Percentiles rank a stretch among this genome's conserved stretches.
phyloP scores from a whole-genome alignment of 306 rosid genomes.

The Bauhinia variegata region DNA sequence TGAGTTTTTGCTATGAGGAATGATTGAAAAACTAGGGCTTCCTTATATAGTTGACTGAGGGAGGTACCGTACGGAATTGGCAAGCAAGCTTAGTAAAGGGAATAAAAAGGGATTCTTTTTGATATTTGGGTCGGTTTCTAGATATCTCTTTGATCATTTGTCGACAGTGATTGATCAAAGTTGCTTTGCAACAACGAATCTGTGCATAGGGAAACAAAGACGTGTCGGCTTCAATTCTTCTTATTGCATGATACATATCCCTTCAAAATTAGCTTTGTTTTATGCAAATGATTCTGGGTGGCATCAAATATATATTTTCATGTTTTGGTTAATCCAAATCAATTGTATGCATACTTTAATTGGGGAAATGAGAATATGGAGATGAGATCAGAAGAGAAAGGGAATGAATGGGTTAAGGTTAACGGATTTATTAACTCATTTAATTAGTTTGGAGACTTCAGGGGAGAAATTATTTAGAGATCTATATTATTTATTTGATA shows the following conservation, averaged over 20 bases:
- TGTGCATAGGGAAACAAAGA: conserved; percentile 48
- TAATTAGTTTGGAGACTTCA: neutral
- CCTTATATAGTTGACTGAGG: conserved; percentile 59
- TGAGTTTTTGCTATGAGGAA: conserved; percentile 45
- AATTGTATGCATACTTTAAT: neutral
- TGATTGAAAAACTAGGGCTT: conserved; percentile 16
- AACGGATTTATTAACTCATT: neutral
- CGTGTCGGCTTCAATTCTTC: conserved; percentile 51
- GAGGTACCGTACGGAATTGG: conserved; percentile 34
- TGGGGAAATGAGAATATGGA: neutral
- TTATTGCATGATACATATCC: neutral
- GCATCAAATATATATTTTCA: conserved; percentile 27
- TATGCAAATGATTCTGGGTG: conserved; percentile 4
- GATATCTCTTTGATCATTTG: conserved; percentile 49
- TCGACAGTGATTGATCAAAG: conserved; percentile 50
- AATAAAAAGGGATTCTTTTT: conserved; percentile 43
- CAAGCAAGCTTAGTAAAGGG: neutral
- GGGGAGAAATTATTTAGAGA: neutral
- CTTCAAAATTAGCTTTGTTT: conserved; percentile 5
- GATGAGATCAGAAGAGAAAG: neutral
- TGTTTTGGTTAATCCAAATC: conserved; percentile 33
- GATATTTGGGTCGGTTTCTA: conserved; percentile 50
- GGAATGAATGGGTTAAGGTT: conserved; percentile 1
- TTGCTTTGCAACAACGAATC: conserved; percentile 48
- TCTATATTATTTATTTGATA: no score